Conservation (phyloP, 2,329 filamentous ascomycete species). For the Diaporthe capsici region DNA sequence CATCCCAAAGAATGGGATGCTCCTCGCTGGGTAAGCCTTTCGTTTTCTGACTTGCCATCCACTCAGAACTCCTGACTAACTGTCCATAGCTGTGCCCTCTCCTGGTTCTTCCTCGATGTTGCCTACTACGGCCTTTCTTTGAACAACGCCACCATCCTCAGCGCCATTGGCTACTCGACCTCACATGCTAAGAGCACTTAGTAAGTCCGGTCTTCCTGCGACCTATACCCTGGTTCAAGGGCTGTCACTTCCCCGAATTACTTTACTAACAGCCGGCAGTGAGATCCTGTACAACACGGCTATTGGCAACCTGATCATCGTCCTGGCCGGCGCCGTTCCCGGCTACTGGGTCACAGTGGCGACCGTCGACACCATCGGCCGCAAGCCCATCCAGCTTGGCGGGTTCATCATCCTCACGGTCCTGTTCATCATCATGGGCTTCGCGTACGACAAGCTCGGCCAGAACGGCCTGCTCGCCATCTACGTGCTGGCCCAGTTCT, state of each 20-base stretch:
- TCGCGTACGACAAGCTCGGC: slow-evolving; percentile 69
- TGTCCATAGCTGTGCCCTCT: slow-evolving; percentile 82
- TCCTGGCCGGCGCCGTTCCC: slow-evolving; percentile 83
- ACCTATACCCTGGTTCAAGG: no score
- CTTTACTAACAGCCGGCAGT: slow-evolving; percentile 58
- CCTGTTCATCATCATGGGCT: slow-evolving; percentile 74
- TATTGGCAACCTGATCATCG: slow-evolving; percentile 83
- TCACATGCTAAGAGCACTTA: slow-evolving; percentile 61
- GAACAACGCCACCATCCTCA: slow-evolving; percentile 81
- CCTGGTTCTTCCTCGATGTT: slow-evolving; percentile 82
- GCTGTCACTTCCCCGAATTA: not conserved
- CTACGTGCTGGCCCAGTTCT: slow-evolving; percentile 70
- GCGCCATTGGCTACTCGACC: slow-evolving; percentile 78
- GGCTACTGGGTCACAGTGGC: slow-evolving; percentile 87
- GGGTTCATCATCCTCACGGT: slow-evolving; percentile 74
- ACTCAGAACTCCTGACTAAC: not conserved
- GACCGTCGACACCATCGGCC: slow-evolving; percentile 77
- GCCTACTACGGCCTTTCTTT: slow-evolving; percentile 79
- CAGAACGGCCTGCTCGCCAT: slow-evolving; percentile 67
- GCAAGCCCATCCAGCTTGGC: slow-evolving; percentile 81
- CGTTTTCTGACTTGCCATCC: not conserved
- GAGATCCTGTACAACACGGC: slow-evolving; percentile 80
- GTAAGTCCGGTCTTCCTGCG: not conserved
- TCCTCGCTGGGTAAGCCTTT: slow-evolving; percentile 57
- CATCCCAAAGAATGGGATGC: slow-evolving; percentile 78